These are phyloP conservation scores for Casuarina glauca DNA, from an alignment of 306 rosid genomes.

Conservation along the genomic window DNA sequence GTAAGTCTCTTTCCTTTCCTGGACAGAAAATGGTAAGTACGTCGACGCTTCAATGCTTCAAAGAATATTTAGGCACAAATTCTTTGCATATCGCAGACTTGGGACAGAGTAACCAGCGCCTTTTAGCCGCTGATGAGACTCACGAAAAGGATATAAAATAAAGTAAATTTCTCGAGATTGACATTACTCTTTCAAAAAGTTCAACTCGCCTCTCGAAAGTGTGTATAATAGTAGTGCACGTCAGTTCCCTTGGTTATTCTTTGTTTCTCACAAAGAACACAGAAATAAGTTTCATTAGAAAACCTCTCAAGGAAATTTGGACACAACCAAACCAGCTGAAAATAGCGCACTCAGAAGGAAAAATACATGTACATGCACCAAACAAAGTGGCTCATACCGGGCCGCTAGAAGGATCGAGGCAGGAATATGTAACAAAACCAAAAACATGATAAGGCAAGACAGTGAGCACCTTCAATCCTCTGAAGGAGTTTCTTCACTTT, in stretches of 20 bases:
- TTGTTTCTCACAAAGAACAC: background rate
- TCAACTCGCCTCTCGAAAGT: background rate
- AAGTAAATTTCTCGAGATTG: background rate
- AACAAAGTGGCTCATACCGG: slow-evolving; percentile 10
- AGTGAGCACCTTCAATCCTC: slow-evolving; percentile 83
- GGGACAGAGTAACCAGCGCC: background rate
- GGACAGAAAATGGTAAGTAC: background rate
- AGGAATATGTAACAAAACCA: slow-evolving; percentile 11
- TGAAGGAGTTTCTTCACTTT: slow-evolving; percentile 96
- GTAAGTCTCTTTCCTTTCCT: background rate
- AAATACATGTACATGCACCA: background rate
- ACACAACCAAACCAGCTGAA: background rate
- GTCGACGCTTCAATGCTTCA: too few relatives aligned
- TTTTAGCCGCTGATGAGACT: too few relatives aligned
- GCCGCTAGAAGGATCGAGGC: slow-evolving; percentile 25
- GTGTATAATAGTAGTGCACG: background rate
- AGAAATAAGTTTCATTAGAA: background rate
- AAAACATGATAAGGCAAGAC: slow-evolving; percentile 9
- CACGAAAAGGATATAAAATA: too few relatives aligned
- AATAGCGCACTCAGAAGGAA: background rate
- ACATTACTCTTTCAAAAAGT: background rate
- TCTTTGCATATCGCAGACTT: too few relatives aligned
- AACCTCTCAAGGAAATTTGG: background rate
- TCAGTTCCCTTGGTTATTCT: background rate
- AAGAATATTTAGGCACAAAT: too few relatives aligned